Conservation (phyloP, 139 green algal genomes). For the Volvox africanus region DNA sequence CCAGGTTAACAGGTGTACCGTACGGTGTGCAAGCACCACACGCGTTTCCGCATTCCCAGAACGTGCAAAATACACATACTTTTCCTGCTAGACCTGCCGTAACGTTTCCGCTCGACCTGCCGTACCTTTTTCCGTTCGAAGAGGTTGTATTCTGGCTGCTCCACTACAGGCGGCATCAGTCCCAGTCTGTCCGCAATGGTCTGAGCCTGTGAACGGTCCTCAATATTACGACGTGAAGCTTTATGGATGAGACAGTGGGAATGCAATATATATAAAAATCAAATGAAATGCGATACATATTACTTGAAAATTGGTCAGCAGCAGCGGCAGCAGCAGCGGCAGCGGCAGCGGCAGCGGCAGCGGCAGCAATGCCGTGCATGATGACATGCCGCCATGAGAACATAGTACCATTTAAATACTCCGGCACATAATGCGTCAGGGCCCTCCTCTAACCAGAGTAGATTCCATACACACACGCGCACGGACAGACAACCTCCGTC, state of each 20-base stretch:
- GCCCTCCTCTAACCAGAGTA: neutral
- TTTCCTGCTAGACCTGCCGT: too few relatives aligned
- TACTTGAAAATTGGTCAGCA: neutral
- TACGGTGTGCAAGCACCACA: too few relatives aligned
- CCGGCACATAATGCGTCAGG: neutral
- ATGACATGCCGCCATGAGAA: neutral
- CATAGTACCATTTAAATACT: neutral
- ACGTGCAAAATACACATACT: too few relatives aligned
- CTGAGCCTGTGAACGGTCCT: slow-evolving; percentile 57
- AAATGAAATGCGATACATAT: neutral
- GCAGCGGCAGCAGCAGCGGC: neutral
- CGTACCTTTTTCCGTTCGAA: slow-evolving; percentile 78
- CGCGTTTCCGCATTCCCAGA: too few relatives aligned
- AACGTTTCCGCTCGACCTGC: too few relatives aligned
- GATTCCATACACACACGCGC: too few relatives aligned
- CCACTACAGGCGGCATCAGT: slow-evolving; percentile 76
- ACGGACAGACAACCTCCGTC: neutral
- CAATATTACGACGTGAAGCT: neutral
- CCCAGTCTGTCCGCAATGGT: slow-evolving; percentile 74
- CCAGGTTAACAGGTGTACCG: too few relatives aligned
- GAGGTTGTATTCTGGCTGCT: slow-evolving; percentile 94
- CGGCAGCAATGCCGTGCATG: neutral
- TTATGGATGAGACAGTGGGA: neutral
- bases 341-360: neutral
- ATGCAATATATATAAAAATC: too few relatives aligned